Conservation (phyloP, 2,329 filamentous ascomycete species). For the Penicillium freii region DNA sequence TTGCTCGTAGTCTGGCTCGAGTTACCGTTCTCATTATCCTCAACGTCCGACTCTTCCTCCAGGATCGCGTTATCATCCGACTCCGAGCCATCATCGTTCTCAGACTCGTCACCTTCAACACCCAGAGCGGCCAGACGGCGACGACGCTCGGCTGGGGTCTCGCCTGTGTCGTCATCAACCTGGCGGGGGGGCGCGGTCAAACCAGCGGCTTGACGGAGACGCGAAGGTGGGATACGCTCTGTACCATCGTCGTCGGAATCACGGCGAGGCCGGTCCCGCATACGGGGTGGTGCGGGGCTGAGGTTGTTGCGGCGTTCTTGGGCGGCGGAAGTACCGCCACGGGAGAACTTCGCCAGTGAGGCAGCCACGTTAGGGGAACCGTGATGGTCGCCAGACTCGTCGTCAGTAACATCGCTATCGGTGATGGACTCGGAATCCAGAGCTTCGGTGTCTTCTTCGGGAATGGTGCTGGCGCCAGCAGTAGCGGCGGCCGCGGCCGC, state of each 20-base stretch:
- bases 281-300: slow-evolving; percentile 25
- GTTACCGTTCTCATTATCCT: slow-evolving; percentile 23
- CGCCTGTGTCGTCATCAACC: slow-evolving; percentile 38
- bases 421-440: slow-evolving; percentile 26
- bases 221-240: slow-evolving; percentile 41
- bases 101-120: slow-evolving; percentile 30
- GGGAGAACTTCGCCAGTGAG: slow-evolving; percentile 39
- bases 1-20: slow-evolving; percentile 24
- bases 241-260: slow-evolving; percentile 47
- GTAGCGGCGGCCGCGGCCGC: slow-evolving; percentile 16
- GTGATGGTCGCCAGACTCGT: slow-evolving; percentile 19
- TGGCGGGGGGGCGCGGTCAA: slow-evolving; percentile 26
- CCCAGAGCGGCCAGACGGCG: slow-evolving; percentile 48
- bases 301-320: slow-evolving; percentile 41
- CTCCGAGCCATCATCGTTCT: slow-evolving; percentile 21
- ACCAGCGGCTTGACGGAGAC: slow-evolving; percentile 35
- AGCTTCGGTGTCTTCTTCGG: slow-evolving; percentile 16
- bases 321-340: slow-evolving; percentile 32
- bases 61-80: slow-evolving; percentile 28
- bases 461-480: slow-evolving; percentile 16
- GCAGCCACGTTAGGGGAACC: slow-evolving; percentile 37
- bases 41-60: slow-evolving; percentile 22
- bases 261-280: slow-evolving; percentile 25
- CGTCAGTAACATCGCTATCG: slow-evolving; percentile 26
- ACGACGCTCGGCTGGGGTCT: slow-evolving; percentile 48